These are phyloP conservation scores for Mycena latifolia DNA, from an alignment of 768 basidiomycete genomes.

Conservation along the genomic window DNA sequence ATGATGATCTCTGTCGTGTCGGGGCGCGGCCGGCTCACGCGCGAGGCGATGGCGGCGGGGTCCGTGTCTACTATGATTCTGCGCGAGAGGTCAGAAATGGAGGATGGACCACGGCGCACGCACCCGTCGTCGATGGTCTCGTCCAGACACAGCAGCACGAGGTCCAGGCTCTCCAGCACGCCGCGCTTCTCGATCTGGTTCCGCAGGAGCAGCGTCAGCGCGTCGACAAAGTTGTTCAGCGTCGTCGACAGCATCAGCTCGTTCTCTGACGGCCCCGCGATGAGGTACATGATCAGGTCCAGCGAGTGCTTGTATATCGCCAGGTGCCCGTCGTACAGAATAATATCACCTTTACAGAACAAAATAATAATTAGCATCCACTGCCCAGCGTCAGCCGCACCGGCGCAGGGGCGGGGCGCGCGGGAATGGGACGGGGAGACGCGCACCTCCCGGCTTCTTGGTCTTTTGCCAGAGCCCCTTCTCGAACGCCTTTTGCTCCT, in stretches of 20 bases:
- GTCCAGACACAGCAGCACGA: constrained; percentile 93
- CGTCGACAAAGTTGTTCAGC: constrained; percentile 87
- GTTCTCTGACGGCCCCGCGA: constrained; percentile 90
- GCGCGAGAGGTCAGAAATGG: constrained; percentile 14
- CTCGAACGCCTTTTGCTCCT: constrained; percentile 96
- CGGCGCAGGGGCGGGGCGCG: too few relatives aligned
- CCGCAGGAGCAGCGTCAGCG: constrained; percentile 85
- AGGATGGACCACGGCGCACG: constrained; percentile 43
- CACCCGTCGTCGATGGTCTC: constrained; percentile 99
- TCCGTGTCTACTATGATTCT: constrained; percentile 99
- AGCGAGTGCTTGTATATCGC: constrained; percentile 95
- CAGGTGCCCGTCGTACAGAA: constrained; percentile 90
- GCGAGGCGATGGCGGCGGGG: constrained; percentile 92
- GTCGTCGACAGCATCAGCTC: constrained; percentile 96
- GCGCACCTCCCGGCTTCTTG: constrained; percentile 89
- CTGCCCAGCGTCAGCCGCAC: too few relatives aligned
- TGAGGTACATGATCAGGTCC: constrained; percentile 95
- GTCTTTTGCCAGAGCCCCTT: constrained; percentile 97
- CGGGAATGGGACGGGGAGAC: background rate
- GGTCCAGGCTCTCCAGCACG: constrained; percentile 93
- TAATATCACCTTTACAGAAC: constrained; percentile 88
- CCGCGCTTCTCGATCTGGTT: constrained; percentile 96
- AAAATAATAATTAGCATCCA: constrained; percentile 1
- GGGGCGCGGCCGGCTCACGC: constrained; percentile 92
- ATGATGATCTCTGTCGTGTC: constrained; percentile 97